Evolutionary conservation across 768 basidiomycete genomes (phyloP).

Genomic region (Russula brevipes): DNA sequence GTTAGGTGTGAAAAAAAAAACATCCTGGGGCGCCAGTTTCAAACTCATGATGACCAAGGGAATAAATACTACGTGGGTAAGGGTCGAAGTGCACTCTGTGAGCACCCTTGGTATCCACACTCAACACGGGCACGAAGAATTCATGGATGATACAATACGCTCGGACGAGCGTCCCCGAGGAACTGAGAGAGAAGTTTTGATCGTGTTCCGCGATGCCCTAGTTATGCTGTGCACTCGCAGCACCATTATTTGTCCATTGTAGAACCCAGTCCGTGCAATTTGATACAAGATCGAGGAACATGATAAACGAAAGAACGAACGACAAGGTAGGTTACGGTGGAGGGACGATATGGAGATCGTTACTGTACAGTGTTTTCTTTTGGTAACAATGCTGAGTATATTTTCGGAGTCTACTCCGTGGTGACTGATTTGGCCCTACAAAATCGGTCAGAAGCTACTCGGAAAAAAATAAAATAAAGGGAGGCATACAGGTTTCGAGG

Average conservation of each 20-base stretch:
- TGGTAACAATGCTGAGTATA: not conserved
- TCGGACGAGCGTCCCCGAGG: no score
- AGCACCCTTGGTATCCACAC: no score
- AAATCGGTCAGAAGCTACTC: slow-evolving; percentile 10
- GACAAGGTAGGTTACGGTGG: not conserved
- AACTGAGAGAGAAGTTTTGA: no score
- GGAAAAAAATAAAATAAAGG: not conserved
- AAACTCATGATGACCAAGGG: no score
- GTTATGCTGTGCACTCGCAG: not conserved
- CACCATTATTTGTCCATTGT: not conserved
- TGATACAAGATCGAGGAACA: slow-evolving; percentile 15
- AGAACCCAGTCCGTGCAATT: not conserved
- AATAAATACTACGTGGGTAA: no score
- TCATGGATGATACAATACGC: no score
- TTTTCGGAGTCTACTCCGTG: slow-evolving; percentile 28
- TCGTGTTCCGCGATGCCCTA: no score
- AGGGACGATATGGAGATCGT: slow-evolving; percentile 7
- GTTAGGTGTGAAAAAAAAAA: no score
- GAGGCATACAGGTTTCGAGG: slow-evolving; percentile 83
- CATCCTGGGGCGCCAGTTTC: no score
- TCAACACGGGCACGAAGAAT: no score
- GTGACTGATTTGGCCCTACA: slow-evolving; percentile 35
- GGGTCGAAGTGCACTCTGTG: no score
- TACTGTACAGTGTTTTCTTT: slow-evolving; percentile 18
- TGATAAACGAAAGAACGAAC: not conserved